Conservation (phyloP, 176 grass and related monocot genomes). For the Musa acuminata region DNA sequence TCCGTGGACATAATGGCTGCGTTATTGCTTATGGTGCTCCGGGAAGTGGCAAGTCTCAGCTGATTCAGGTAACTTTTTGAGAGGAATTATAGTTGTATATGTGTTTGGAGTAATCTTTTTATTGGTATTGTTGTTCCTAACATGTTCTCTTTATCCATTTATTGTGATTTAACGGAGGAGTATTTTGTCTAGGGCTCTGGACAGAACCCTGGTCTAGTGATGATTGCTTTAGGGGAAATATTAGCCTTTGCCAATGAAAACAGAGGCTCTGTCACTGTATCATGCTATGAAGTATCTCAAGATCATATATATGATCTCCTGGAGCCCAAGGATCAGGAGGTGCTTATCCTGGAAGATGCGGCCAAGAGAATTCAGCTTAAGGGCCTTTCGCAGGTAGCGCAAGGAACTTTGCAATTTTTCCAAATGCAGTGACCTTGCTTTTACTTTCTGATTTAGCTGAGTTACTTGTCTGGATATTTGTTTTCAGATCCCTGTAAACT, state of each 20-base stretch:
- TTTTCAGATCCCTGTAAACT: slow-evolving; percentile 38
- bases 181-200: slow-evolving; percentile 21
- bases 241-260: slow-evolving; percentile 3
- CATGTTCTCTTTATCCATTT: not conserved
- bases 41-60: slow-evolving; percentile 20
- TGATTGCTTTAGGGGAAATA: slow-evolving; percentile 32
- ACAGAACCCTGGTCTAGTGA: slow-evolving; percentile 33
- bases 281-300: slow-evolving; percentile 42
- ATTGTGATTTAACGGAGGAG: not conserved
- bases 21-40: slow-evolving; percentile 26
- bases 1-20: slow-evolving; percentile 21
- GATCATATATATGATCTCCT: slow-evolving; percentile 49
- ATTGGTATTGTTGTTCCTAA: not conserved
- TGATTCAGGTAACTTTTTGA: slow-evolving; percentile 15
- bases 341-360: slow-evolving; percentile 37
- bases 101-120: not conserved
- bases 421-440: not conserved
- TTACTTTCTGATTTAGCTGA: not conserved
- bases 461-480: not conserved
- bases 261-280: slow-evolving; percentile 6
- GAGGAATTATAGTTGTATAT: not conserved
- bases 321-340: slow-evolving; percentile 45
- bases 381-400: slow-evolving; percentile 44
- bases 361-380: slow-evolving; percentile 39
- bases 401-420: not conserved